phyloP scores from a whole-genome alignment of 768 basidiomycete species.

The Lactarius psammicola region DNA sequence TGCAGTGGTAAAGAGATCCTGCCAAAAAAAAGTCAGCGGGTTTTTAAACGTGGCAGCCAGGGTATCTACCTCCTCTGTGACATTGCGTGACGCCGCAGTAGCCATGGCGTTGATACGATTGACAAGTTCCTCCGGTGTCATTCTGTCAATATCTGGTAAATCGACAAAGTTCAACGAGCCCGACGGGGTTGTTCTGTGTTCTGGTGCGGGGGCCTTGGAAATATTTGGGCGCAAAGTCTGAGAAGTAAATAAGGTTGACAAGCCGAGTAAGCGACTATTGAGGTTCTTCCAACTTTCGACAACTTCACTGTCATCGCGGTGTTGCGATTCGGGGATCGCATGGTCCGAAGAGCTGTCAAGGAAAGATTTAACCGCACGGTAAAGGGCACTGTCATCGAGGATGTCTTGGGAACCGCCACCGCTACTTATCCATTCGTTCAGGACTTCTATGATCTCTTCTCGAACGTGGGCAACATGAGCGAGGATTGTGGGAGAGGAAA shows the following conservation, averaged over 20 bases:
- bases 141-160: constrained; percentile 61
- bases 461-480: constrained; percentile 51
- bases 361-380: constrained; percentile 57
- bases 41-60: background rate
- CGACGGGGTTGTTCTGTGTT: constrained; percentile 5
- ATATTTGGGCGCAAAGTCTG: constrained; percentile 25
- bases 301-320: constrained; percentile 14
- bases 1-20: constrained; percentile 77
- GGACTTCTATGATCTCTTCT: constrained; percentile 60
- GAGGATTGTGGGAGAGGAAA: constrained; percentile 45
- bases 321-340: constrained; percentile 40
- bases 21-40: constrained; percentile 17
- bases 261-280: background rate
- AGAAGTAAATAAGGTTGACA: constrained; percentile 14
- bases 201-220: background rate
- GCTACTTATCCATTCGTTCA: constrained; percentile 67
- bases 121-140: constrained; percentile 69
- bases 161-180: constrained; percentile 34
- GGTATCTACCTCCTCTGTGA: constrained; percentile 66
- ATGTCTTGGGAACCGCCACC: constrained; percentile 81
- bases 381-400: constrained; percentile 68
- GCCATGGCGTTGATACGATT: constrained; percentile 77
- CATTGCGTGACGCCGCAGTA: constrained; percentile 67
- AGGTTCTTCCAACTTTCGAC: constrained; percentile 20
- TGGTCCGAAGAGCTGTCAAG: constrained; percentile 56